Evolutionary conservation across 192 early-diverging fungal species (phyloP).

Genomic region (Coemansia sp.): DNA sequence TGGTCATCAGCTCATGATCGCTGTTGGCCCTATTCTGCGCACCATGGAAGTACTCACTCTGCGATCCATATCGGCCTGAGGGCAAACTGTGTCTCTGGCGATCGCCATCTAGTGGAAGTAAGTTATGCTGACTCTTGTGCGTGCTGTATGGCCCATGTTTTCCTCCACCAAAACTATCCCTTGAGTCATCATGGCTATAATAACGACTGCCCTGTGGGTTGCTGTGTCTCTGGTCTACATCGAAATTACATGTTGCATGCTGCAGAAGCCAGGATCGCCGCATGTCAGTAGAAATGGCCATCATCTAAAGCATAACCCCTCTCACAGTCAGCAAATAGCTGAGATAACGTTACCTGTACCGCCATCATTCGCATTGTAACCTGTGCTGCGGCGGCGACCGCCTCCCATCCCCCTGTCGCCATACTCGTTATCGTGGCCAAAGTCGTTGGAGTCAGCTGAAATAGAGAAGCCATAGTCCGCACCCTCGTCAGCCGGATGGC

Average conservation of each 20-base stretch:
- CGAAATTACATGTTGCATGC: neutral
- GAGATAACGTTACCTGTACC: conserved; percentile 1
- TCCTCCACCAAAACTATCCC: neutral
- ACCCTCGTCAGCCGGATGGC: neutral
- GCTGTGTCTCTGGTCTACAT: conserved; percentile 1
- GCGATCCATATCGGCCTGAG: neutral
- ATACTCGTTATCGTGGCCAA: neutral
- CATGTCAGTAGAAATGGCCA: neutral
- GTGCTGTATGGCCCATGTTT: neutral
- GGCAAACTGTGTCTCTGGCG: neutral
- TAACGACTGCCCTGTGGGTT: neutral
- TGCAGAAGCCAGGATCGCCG: neutral
- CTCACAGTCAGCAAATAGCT: neutral
- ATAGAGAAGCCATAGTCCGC: conserved; percentile 5
- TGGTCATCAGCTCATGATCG: neutral
- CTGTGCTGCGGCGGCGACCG: neutral
- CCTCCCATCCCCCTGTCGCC: neutral
- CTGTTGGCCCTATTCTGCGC: neutral
- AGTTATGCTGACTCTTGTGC: neutral
- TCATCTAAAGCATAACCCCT: neutral
- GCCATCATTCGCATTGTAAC: neutral
- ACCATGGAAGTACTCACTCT: conserved; percentile 1
- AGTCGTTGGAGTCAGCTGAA: neutral
- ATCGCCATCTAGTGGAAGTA: neutral
- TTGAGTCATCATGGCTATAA: neutral